Percentiles rank a stretch among this genome's conserved stretches.
Conservation (phyloP, 108 stramenopile species). For the Chaetoceros tenuissimus region DNA sequence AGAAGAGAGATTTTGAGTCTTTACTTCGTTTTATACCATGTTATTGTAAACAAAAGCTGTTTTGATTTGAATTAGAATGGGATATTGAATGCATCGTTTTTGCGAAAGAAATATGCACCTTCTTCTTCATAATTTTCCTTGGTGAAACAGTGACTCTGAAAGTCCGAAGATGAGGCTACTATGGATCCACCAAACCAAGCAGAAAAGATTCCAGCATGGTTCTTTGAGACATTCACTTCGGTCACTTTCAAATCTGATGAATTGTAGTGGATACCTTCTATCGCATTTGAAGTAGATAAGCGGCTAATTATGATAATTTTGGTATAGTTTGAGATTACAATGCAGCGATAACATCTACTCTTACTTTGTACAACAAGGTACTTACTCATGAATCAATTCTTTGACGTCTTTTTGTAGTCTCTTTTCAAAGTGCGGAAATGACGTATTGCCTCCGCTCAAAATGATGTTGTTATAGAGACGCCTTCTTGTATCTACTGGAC, state of each 20-base stretch:
- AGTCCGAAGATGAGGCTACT: constrained; percentile 48
- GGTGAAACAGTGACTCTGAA: constrained; percentile 10
- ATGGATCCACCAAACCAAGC: constrained; percentile 70
- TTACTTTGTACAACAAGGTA: too few relatives aligned
- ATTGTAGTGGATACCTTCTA: too few relatives aligned
- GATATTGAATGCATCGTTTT: background rate
- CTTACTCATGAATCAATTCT: constrained; percentile 21
- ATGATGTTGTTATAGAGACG: constrained; percentile 67
- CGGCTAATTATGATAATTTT: too few relatives aligned
- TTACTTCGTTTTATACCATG: too few relatives aligned
- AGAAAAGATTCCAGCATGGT: constrained; percentile 49
- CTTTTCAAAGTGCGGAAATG: constrained; percentile 62
- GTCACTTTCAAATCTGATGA: too few relatives aligned
- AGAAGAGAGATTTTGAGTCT: too few relatives aligned
- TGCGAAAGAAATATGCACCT: background rate
- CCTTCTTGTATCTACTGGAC: constrained; percentile 60
- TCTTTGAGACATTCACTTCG: constrained; percentile 47
- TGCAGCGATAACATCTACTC: too few relatives aligned
- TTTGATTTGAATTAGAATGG: too few relatives aligned
- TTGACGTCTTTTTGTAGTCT: constrained; percentile 57
- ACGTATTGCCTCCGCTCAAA: constrained; percentile 55
- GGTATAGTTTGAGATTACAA: too few relatives aligned
- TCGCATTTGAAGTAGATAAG: too few relatives aligned
- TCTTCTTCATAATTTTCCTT: background rate
- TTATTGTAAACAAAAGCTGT: too few relatives aligned